Base-by-base conservation (phyloP, 306 rosid genomes). In the Cucumis hystrix region DNA sequence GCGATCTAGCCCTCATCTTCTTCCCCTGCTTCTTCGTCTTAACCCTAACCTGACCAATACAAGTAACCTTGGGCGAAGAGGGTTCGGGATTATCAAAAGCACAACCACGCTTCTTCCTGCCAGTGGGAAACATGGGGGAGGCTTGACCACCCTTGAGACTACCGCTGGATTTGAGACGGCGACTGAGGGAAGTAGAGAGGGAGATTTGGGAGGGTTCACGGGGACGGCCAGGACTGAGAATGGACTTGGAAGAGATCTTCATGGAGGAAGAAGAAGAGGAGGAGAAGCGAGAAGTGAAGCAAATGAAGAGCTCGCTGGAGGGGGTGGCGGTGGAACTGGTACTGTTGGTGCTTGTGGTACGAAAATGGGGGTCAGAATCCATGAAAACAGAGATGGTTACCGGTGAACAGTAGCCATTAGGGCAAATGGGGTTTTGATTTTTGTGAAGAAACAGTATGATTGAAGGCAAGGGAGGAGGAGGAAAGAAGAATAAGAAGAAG, bases 31-130 rank as follows among this genome's bases (percentile, higher is more conserved):
- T 92, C 88, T 89, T 95, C 13, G 95, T 92, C 80, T 91, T 90
- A 55, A 92, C 99, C 55, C 99, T 88, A 69, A 92, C 97, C 67
- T 92, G 99, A 0, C 99, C 99, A 76, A 95, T 95, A 54, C 99
- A 95, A 2, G 99, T 95, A 1, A 95, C 99, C 51, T 95, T 95
- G 0, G 99, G 99, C 10, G 99, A 95, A 6, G 99, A 92, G 0
- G 99, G 99, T 41, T 95, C 99, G 11, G 97, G 99, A 43, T 91
- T 95, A 43, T 92, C 97, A 67, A 89, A 92, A 10, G 84, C 88
- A 15, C 85, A 75, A 5, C 91, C 92, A 74, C 92, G 78, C 70
- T 87, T 93, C 84, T 86, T 93, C 0, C 85, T 89, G 7, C 80
- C 91, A 10, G 90, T 82, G 10, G 98, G 99, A 78, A 95, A 92